Base-by-base conservation (phyloP, 2,329 filamentous ascomycete species). In the Trichoderma sp. region DNA sequence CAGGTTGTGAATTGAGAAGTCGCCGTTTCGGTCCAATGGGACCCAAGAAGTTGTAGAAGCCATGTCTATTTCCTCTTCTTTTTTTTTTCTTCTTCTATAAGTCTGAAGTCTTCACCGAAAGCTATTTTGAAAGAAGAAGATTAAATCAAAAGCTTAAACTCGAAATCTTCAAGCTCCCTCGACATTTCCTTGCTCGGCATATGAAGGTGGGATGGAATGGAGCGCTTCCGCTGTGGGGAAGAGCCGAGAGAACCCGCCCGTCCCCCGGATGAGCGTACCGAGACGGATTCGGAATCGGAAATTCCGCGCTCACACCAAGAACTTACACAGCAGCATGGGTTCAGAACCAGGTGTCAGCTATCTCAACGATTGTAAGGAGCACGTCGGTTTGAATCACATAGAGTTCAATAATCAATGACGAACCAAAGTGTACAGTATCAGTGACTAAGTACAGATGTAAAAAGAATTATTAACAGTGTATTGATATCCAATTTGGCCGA, bases 1-100 rank as follows among this genome's bases (percentile, higher is more conserved):
- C 66, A 96, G 90, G 77, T 96, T 96, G 75, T 90, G 88, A 63
- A 95, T 82, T 10, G 92, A 93, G 80, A 94, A 94, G 74, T 75
- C 69, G 43, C 69, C 69, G 19, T 69, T 59, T 27, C 35, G 47
- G 55, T 70, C 69, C 35, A 59, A 43, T 31, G 69, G 69, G 35
- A 70, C 66, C 69, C 69, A 70, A 55, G 69, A 68, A 52, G 35
- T 64, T 31, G 43, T 61, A 33, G 55, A 31, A 29, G 55, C 47
- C 52, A 68, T 68, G 29, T 35, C 29, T 35, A 58, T 29, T 47
- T 24, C 33, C 14, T 66, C 13, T n/a, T 66, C 16, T 16, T 24
- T 5, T 27, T 19, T 5, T 8, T 4, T 14, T 13, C 11, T 35
- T 31, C n/a, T 5, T 19, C 43, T 53, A 6, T 67, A 8, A 11